These are phyloP conservation scores for Monosporascus sp. DNA, from an alignment of 2,329 filamentous ascomycete genomes.

Conservation along the genomic window DNA sequence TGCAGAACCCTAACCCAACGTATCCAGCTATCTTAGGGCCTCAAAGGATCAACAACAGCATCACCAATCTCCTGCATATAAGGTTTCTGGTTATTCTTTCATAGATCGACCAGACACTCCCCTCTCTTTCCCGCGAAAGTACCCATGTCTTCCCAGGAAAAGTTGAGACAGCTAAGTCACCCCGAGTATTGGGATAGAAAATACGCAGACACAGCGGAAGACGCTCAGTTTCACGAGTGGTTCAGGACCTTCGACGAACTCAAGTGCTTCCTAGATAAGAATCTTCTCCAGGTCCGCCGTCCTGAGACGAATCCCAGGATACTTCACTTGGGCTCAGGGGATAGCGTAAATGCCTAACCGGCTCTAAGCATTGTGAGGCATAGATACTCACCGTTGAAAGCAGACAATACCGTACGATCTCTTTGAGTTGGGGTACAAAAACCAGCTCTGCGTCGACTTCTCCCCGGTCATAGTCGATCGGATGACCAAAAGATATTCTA, in stretches of 20 bases:
- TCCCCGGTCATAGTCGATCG: slow-evolving; percentile 45
- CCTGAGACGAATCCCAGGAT: slow-evolving; percentile 34
- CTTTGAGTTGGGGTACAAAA: slow-evolving; percentile 38
- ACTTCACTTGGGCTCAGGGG: slow-evolving; percentile 53
- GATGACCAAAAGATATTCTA: slow-evolving; percentile 42
- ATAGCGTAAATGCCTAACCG: slow-evolving; percentile 41
- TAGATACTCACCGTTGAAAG: slow-evolving; percentile 1
- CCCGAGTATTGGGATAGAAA: slow-evolving; percentile 47
- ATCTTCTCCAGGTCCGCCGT: slow-evolving; percentile 32
- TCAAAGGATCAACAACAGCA: too few relatives aligned
- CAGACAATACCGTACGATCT: slow-evolving; percentile 49
- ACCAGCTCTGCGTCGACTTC: slow-evolving; percentile 54
- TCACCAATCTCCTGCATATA: too few relatives aligned
- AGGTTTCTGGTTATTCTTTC: too few relatives aligned
- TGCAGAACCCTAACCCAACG: too few relatives aligned
- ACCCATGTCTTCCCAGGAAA: too few relatives aligned
- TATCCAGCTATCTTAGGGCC: too few relatives aligned
- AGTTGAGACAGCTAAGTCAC: slow-evolving; percentile 23
- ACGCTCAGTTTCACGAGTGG: slow-evolving; percentile 47
- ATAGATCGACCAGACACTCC: too few relatives aligned
- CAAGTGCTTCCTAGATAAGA: slow-evolving; percentile 38
- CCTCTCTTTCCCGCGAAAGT: too few relatives aligned
- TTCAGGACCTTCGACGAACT: slow-evolving; percentile 44
- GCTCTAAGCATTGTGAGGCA: too few relatives aligned
- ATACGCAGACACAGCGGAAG: slow-evolving; percentile 34